phyloP scores from a whole-genome alignment of 2,329 filamentous ascomycete species.

The Fusarium goolgardi region DNA sequence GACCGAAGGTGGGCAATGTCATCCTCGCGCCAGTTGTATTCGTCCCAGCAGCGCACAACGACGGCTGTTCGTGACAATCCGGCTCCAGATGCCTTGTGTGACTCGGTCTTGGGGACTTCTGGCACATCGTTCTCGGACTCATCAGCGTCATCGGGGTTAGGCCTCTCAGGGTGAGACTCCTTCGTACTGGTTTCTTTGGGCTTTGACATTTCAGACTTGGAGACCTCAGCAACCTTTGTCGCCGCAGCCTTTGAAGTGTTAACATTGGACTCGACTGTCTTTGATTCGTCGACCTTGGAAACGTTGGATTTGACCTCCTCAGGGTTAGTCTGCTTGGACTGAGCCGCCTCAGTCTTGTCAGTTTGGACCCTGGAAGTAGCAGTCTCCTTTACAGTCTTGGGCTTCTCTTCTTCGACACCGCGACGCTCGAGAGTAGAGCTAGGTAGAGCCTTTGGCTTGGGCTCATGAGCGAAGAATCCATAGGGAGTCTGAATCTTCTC shows the following conservation, averaged over 20 bases:
- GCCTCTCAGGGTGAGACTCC: conserved; percentile 10
- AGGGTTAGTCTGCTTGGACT: conserved; percentile 1
- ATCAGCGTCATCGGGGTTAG: conserved; percentile 16
- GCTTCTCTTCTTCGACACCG: conserved; percentile 28
- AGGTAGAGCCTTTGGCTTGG: conserved; percentile 12
- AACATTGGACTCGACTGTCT: conserved; percentile 4
- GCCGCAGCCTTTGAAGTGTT: neutral
- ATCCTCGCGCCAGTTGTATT: conserved; percentile 81
- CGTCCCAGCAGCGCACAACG: conserved; percentile 84
- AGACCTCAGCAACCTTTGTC: conserved; percentile 8
- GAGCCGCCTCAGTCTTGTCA: conserved; percentile 14
- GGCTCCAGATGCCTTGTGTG: conserved; percentile 2
- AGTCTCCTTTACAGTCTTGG: conserved; percentile 26
- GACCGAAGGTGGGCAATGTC: conserved; percentile 85
- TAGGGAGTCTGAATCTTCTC: conserved; percentile 55
- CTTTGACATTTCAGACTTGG: conserved; percentile 11
- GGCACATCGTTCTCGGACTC: conserved; percentile 3
- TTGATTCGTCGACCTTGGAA: neutral
- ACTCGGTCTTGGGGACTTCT: conserved; percentile 1
- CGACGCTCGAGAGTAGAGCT: conserved; percentile 23
- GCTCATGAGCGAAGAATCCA: conserved; percentile 64
- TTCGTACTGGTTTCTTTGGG: neutral
- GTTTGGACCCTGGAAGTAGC: conserved; percentile 17
- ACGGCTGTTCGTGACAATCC: conserved; percentile 70
- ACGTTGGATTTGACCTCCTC: conserved; percentile 3